Percentiles rank a stretch among this genome's conserved stretches.
Conservation (phyloP, 2,329 filamentous ascomycete genomes). For the Aspergillus sojae region DNA sequence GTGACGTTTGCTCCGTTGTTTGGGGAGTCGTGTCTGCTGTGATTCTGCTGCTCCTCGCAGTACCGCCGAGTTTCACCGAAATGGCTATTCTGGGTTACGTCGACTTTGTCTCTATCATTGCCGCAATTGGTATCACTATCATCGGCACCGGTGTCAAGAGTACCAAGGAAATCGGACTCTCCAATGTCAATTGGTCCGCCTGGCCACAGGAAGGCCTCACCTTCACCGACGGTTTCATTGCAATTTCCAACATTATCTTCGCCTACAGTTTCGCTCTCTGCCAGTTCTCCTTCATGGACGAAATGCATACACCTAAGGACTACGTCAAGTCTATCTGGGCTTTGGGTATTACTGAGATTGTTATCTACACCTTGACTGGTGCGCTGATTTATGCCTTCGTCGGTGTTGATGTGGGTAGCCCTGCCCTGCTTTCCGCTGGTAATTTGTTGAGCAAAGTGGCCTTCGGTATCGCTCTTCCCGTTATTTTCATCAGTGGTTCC, state of each 20-base stretch:
- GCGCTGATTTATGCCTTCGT: constrained; percentile 37
- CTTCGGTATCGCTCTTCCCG: constrained; percentile 38
- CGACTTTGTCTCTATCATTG: constrained; percentile 39
- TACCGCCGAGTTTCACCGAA: constrained; percentile 41
- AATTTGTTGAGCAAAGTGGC: constrained; percentile 31
- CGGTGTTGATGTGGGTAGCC: constrained; percentile 34
- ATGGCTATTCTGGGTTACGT: constrained; percentile 43
- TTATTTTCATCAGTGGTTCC: constrained; percentile 42
- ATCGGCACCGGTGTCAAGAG: constrained; percentile 37
- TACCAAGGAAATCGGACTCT: constrained; percentile 25
- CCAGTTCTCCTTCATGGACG: constrained; percentile 31
- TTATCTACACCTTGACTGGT: constrained; percentile 29
- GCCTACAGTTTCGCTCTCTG: constrained; percentile 48
- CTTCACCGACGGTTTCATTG: constrained; percentile 38
- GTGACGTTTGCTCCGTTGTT: constrained; percentile 44
- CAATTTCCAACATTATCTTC: constrained; percentile 41
- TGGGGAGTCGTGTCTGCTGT: constrained; percentile 48
- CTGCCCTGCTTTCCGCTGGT: constrained; percentile 35
- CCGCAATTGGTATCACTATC: constrained; percentile 41
- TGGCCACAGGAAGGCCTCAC: constrained; percentile 33
- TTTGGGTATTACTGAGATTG: constrained; percentile 23
- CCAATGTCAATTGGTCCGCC: constrained; percentile 32
- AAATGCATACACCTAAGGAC: constrained; percentile 29
- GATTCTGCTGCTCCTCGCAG: constrained; percentile 35
- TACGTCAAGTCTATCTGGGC: constrained; percentile 30